Evolutionary conservation across 441 rosid species (phyloP).

Genomic region (Hura crepitans): DNA sequence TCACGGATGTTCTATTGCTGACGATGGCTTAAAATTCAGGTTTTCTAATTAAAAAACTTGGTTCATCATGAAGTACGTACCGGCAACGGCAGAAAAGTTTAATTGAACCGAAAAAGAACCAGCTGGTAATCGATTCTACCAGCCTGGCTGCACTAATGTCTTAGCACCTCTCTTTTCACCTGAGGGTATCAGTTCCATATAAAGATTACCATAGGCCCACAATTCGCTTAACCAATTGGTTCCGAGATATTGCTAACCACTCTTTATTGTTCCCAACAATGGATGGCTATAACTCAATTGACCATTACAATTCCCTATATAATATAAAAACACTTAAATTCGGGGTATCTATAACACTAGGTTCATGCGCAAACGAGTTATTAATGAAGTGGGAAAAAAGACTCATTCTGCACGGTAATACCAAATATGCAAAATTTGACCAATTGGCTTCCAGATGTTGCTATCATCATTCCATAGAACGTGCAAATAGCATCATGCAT

Average conservation of each 20-base stretch:
- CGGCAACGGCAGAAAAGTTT: background rate
- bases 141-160: background rate
- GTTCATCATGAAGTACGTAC: background rate
- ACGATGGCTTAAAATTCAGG: background rate
- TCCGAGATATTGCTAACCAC: background rate
- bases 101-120: no score
- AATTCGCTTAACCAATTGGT: background rate
- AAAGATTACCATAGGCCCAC: constrained; percentile 3
- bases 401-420: background rate
- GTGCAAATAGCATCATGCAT: background rate
- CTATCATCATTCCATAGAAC: background rate
- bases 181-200: background rate
- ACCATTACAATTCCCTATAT: no score
- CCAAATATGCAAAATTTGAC: background rate
- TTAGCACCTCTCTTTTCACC: background rate
- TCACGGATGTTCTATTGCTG: no score
- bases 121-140: constrained; percentile 2
- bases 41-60: background rate
- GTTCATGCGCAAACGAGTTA: no score
- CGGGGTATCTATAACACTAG: no score
- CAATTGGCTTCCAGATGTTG: background rate
- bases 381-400: no score
- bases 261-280: no score
- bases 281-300: no score
- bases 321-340: no score